Conservation (phyloP, 2,329 filamentous ascomycete species). For the Colletotrichum cereale region DNA sequence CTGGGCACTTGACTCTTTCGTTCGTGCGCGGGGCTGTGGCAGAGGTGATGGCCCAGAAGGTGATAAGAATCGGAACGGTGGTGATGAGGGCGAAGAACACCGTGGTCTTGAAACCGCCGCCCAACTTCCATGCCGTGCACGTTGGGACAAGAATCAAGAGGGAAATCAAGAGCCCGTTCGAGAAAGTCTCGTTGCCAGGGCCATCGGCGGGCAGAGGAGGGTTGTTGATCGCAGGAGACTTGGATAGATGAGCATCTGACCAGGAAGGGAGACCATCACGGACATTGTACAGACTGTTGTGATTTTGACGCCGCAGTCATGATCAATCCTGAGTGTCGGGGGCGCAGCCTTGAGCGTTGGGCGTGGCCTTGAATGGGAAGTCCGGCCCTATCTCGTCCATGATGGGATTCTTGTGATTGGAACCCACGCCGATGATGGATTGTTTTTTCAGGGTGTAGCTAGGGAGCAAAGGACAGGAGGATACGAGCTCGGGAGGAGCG, state of each 20-base stretch:
- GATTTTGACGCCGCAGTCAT: conserved; percentile 67
- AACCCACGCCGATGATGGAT: too few relatives aligned
- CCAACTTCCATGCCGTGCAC: conserved; percentile 85
- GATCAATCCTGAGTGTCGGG: conserved; percentile 76
- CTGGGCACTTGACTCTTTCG: conserved; percentile 89
- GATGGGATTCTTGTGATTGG: too few relatives aligned
- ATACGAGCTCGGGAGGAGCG: too few relatives aligned
- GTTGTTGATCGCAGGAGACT: conserved; percentile 95
- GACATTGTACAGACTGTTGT: too few relatives aligned
- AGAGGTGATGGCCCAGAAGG: conserved; percentile 86
- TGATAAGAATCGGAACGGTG: conserved; percentile 81
- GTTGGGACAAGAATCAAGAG: conserved; percentile 78
- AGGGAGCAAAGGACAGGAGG: too few relatives aligned
- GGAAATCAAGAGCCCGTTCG: conserved; percentile 80
- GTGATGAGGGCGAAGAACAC: conserved; percentile 88
- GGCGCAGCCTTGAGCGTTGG: too few relatives aligned
- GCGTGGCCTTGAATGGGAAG: too few relatives aligned
- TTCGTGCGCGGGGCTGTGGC: conserved; percentile 88
- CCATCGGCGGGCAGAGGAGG: conserved; percentile 92
- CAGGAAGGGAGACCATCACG: too few relatives aligned
- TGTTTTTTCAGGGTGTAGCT: too few relatives aligned
- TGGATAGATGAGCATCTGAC: conserved; percentile 44
- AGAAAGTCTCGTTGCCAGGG: conserved; percentile 87
- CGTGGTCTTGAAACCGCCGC: conserved; percentile 88
- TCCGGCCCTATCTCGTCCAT: too few relatives aligned